These are phyloP conservation scores for Phytophthora pistaciae DNA, from an alignment of 352 stramenopile species.

Conservation along the genomic window DNA sequence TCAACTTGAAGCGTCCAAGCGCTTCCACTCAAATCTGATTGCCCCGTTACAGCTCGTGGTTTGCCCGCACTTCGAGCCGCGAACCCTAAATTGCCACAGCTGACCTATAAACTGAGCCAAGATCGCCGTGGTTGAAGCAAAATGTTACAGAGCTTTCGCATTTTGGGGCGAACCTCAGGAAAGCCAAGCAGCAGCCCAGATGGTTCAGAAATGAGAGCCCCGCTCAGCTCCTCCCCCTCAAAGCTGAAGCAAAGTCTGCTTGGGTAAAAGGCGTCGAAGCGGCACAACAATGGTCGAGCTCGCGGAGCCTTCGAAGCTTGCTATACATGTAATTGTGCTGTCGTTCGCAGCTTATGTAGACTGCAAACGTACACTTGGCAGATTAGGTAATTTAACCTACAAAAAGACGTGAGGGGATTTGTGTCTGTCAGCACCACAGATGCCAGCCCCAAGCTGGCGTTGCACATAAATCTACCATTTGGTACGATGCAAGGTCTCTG, in stretches of 20 bases:
- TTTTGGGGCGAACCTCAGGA: constrained; percentile 6
- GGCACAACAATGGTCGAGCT: neutral
- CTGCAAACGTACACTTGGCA: neutral
- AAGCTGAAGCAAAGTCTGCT: constrained; percentile 15
- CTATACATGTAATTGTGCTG: neutral
- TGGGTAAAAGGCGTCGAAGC: neutral
- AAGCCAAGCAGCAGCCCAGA: constrained; percentile 23
- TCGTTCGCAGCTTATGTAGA: neutral
- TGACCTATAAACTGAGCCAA: constrained; percentile 8
- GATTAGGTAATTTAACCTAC: neutral
- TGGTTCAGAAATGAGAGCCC: constrained; percentile 31
- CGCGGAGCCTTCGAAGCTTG: neutral
- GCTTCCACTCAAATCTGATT: constrained; percentile 37
- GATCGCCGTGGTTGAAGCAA: constrained; percentile 24
- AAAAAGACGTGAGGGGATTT: neutral
- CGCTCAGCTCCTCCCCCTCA: constrained; percentile 20
- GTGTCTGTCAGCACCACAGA: constrained; percentile 15
- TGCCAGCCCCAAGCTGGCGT: constrained; percentile 1
- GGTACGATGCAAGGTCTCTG: constrained; percentile 1
- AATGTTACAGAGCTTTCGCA: neutral
- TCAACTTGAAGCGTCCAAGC: constrained; percentile 38
- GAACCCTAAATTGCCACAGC: constrained; percentile 5
- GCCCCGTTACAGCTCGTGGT: constrained; percentile 13
- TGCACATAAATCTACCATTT: too few relatives aligned
- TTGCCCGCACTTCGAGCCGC: constrained; percentile 9